These are phyloP conservation scores for sunflower (Helianthus annuus) DNA, from an alignment of 129 eudicot genomes.

Conservation along the genomic window DNA sequence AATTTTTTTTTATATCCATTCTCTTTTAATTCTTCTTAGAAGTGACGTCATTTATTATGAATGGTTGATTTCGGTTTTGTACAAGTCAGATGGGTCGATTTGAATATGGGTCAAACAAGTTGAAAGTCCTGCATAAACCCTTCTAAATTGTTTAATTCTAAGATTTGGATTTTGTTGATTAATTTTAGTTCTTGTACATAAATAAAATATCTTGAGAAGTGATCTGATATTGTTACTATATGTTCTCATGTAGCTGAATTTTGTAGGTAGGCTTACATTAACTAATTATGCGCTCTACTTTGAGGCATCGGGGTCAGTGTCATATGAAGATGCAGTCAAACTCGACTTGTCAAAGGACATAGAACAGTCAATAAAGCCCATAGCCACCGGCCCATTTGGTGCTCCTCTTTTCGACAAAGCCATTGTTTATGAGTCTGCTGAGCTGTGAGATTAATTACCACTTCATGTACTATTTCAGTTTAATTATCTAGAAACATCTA, in stretches of 20 bases:
- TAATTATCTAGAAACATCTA: conserved; percentile 17
- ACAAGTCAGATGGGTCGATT: neutral
- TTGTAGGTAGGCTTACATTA: conserved; percentile 80
- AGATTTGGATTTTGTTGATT: neutral
- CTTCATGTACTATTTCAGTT: conserved; percentile 29
- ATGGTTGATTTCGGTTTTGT: neutral
- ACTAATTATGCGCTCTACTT: conserved; percentile 93
- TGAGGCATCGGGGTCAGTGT: conserved; percentile 71
- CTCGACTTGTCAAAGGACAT: conserved; percentile 69
- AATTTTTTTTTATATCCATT: neutral
- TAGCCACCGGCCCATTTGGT: conserved; percentile 91
- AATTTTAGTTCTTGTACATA: neutral
- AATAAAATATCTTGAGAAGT: neutral
- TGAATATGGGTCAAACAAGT: neutral
- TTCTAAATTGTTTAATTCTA: neutral
- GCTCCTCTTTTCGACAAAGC: conserved; percentile 93
- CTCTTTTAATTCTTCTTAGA: neutral
- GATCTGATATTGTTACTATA: neutral
- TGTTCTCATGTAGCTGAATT: conserved; percentile 16
- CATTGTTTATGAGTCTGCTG: conserved; percentile 65
- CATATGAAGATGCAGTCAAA: conserved; percentile 72
- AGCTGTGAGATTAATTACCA: conserved; percentile 56
- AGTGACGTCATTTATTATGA: neutral
- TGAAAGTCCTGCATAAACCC: neutral
- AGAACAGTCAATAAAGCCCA: conserved; percentile 64